phyloP scores from a whole-genome alignment of 805 yeast species.

The Saturnispora kantuleensis region DNA sequence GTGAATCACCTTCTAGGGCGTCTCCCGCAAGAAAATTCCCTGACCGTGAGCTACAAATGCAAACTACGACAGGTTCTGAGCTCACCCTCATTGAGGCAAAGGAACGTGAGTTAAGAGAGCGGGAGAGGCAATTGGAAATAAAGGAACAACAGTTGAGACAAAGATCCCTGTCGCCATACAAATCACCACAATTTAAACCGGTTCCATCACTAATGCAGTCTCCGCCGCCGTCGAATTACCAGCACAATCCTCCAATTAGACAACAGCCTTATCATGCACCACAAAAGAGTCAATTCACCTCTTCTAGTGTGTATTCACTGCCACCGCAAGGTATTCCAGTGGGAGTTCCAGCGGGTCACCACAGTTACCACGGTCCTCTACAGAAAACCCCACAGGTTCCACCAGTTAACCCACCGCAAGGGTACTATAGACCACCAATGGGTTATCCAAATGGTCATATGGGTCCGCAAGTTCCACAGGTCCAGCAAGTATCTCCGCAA shows the following conservation, averaged over 20 bases:
- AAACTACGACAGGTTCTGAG: too few relatives aligned
- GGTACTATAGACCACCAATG: background rate
- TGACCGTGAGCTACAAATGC: too few relatives aligned
- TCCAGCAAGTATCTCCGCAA: constrained; percentile 1
- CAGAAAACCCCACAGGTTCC: background rate
- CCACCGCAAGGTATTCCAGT: background rate
- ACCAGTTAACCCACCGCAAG: background rate
- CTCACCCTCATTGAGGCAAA: background rate
- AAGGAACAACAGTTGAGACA: constrained; percentile 6
- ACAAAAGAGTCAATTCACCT: background rate
- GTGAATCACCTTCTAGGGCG: too few relatives aligned
- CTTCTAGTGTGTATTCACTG: background rate
- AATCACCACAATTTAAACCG: background rate
- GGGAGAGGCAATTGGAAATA: constrained; percentile 1
- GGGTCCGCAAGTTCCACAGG: constrained; percentile 3
- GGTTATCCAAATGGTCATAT: too few relatives aligned
- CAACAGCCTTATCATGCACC: background rate
- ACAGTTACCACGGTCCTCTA: background rate
- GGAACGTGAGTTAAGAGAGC: background rate
- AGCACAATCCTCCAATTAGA: background rate
- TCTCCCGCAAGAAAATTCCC: too few relatives aligned
- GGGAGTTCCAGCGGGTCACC: background rate
- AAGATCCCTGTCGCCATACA: background rate
- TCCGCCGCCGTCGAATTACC: background rate
- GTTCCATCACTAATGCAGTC: background rate